A percentile compares a stretch with the other conserved stretches of the same genome.
Evolutionary conservation across 306 rosid species (phyloP).

Genomic region (Mimosa pudica): DNA sequence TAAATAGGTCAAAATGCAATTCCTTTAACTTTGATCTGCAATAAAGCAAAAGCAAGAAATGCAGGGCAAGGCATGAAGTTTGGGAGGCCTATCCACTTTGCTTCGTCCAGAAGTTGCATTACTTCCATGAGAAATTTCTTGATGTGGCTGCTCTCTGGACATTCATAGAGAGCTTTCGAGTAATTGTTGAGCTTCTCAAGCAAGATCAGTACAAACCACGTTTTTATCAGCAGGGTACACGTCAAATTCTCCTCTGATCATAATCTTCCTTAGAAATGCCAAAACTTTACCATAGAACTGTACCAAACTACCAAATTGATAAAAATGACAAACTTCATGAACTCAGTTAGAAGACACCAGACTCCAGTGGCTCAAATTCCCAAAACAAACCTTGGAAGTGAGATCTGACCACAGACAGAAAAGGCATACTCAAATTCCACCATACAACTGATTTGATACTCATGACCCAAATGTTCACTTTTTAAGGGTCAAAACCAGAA

Average conservation of each 20-base stretch:
- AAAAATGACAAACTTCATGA: too few species aligned
- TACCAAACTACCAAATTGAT: too few species aligned
- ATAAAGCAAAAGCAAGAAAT: slow-evolving; percentile 18
- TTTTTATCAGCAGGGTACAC: too few species aligned
- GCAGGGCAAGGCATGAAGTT: slow-evolving; percentile 48
- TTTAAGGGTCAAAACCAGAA: not conserved
- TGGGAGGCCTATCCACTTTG: slow-evolving; percentile 48
- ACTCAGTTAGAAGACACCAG: too few species aligned
- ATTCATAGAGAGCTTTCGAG: too few species aligned
- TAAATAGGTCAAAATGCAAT: slow-evolving; percentile 33
- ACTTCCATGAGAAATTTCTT: slow-evolving; percentile 41
- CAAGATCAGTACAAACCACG: too few species aligned
- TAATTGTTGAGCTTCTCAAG: too few species aligned
- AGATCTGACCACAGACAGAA: not conserved
- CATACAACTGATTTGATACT: not conserved
- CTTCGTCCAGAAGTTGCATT: slow-evolving; percentile 45
- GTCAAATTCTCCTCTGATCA: too few species aligned
- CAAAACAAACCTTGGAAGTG: not conserved
- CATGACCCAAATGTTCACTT: not conserved
- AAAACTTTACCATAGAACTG: too few species aligned
- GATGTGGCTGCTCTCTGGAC: too few species aligned
- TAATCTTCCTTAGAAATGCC: too few species aligned
- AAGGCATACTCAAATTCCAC: not conserved
- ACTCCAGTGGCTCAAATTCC: too few species aligned
- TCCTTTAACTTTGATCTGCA: slow-evolving; percentile 42